Evolutionary conservation across 441 rosid genomes (phyloP).

Genomic region (Mallotus japonicus): DNA sequence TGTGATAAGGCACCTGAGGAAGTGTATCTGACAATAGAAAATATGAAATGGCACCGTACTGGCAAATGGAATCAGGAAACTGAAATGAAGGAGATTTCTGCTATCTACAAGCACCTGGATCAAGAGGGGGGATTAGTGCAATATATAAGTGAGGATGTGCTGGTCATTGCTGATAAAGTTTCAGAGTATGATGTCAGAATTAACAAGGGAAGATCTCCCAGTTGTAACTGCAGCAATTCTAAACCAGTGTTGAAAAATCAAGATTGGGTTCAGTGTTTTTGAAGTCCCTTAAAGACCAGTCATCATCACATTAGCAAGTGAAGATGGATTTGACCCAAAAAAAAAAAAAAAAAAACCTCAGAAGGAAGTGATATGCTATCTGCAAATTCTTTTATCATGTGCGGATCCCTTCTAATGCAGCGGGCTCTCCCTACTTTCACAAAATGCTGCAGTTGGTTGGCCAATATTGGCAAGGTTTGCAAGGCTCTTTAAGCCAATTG

Average conservation of each 20-base stretch:
- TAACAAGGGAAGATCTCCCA: conserved; percentile 38
- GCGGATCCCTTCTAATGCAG: conserved; percentile 72
- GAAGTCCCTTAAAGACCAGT: conserved; percentile 43
- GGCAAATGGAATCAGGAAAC: conserved; percentile 67
- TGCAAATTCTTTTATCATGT: conserved; percentile 84
- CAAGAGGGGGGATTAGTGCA: conserved; percentile 41
- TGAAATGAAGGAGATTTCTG: conserved; percentile 53
- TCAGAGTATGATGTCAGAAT: conserved; percentile 47
- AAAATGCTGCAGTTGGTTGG: conserved; percentile 84
- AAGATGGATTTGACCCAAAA: conserved; percentile 39
- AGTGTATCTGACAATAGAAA: conserved; percentile 82
- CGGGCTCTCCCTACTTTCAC: conserved; percentile 73
- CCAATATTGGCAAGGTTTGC: conserved; percentile 65
- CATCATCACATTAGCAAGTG: conserved; percentile 33
- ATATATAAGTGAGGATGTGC: conserved; percentile 19
- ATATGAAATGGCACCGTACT: conserved; percentile 97
- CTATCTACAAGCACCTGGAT: conserved; percentile 48
- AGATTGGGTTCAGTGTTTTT: conserved; percentile 62
- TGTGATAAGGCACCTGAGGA: conserved; percentile 88
- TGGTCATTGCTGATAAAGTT: conserved; percentile 47
- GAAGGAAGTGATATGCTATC: conserved; percentile 71
- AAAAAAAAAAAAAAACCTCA: conserved; percentile 47
- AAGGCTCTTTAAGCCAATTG: conserved; percentile 60
- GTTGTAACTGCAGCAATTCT: conserved; percentile 31
- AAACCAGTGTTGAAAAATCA: conserved; percentile 59